A percentile compares a stretch with the other conserved stretches of the same genome.
Conservation (phyloP, 257 asterid genomes). For the Fraxinus americana region DNA sequence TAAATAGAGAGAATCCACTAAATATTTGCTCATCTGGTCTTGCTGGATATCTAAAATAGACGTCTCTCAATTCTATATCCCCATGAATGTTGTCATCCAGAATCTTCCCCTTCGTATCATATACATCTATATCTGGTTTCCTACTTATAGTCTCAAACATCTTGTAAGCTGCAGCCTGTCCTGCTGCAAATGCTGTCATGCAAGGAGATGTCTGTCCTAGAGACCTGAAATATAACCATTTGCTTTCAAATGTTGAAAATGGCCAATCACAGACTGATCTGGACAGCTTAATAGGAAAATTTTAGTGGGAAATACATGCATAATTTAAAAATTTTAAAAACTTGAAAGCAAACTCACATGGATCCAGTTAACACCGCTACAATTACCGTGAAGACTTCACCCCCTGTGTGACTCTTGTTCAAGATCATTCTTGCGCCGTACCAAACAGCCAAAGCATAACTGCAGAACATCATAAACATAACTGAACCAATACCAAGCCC, state of each 20-base stretch:
- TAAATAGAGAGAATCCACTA: slow-evolving; percentile 59
- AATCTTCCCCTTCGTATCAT: slow-evolving; percentile 55
- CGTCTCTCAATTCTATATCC: slow-evolving; percentile 61
- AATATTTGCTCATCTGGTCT: slow-evolving; percentile 75
- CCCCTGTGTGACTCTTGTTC: slow-evolving; percentile 61
- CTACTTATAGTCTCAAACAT: slow-evolving; percentile 77
- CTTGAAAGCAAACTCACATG: slow-evolving; percentile 49
- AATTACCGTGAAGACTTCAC: slow-evolving; percentile 60
- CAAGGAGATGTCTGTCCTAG: slow-evolving; percentile 87
- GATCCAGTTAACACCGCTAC: slow-evolving; percentile 70
- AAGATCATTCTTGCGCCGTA: slow-evolving; percentile 64
- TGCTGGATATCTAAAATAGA: slow-evolving; percentile 73
- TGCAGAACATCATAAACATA: slow-evolving; percentile 63
- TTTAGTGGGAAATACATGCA: background rate
- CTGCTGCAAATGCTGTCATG: slow-evolving; percentile 75
- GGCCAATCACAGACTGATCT: background rate
- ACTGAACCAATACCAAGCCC: slow-evolving; percentile 76
- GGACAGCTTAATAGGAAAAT: background rate
- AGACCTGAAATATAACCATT: slow-evolving; percentile 50
- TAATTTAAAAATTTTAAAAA: background rate
- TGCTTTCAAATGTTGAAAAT: slow-evolving; percentile 2
- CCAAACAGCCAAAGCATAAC: slow-evolving; percentile 88
- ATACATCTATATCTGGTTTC: slow-evolving; percentile 74
- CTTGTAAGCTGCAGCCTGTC: slow-evolving; percentile 84
- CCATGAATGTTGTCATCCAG: slow-evolving; percentile 57